Base-by-base conservation (phyloP, 2,329 filamentous ascomycete genomes). In the Corynespora cassiicola region DNA sequence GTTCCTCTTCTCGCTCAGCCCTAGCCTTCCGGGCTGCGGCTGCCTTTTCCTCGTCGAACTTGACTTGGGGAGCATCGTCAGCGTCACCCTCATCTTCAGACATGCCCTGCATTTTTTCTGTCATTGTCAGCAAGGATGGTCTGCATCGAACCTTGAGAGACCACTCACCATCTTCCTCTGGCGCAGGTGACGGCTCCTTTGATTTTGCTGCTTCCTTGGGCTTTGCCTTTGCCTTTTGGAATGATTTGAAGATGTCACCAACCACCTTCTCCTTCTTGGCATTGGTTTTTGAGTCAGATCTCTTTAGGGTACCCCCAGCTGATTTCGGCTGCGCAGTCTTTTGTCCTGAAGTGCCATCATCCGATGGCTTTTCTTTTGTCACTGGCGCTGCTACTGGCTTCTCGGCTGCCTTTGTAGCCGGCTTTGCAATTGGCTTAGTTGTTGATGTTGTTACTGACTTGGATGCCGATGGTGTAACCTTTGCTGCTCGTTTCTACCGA, bases 221-320 rank as follows among this genome's bases (percentile, higher is more conserved):
- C 43, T 72, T 88, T 4, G 84, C 74, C 54, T 84, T 85, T 2
- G 76, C 66, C 56, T 86, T 88, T 10, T 88, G 87, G 63, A 95
- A 95, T 0, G 88, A 87, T 44, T 86, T 85, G 76, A 94, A 90
- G 17, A 95, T 81, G 42, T 81, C 80, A 3, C 60, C 54, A 20
- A 49, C 52, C n/a, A 84, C 81, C 11, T 73, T 75, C 36, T 80
- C 79, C 39, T 80, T 80, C 58, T 88, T 89, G 3, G 78, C 50
- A 5, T 68, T 61, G 2, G 72, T 58, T 48, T 75, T 76, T 34
- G 64, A 50, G 44, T 63, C 42, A 45, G 57, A 44, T 57, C 73
- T 43, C 58, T 63, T 56, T 26, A 65, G 31, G 12, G 57, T 58
- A 31, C 39, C 50, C 2, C 53, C 34, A 19, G 42, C 32, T 19